Evolutionary conservation across 805 yeast genomes (phyloP).

Genomic region (Yarrowia porcina): DNA sequence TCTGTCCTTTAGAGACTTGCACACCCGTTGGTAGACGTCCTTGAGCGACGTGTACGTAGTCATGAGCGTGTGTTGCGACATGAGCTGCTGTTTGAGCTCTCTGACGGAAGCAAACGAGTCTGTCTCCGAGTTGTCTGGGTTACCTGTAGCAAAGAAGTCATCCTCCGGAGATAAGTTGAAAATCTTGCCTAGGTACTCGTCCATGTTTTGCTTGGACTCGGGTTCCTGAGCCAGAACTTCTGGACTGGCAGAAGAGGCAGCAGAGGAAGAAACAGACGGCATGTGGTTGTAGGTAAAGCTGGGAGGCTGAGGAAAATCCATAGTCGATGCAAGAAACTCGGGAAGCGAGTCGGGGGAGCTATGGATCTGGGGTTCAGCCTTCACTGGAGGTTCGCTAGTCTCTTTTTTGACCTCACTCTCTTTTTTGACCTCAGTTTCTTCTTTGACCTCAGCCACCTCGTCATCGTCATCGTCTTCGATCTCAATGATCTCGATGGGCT

Average conservation of each 20-base stretch:
- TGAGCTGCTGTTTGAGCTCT: slow-evolving; percentile 31
- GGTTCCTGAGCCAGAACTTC: not conserved
- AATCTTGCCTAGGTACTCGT: slow-evolving; percentile 9
- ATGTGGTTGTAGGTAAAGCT: not conserved
- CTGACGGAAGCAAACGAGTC: slow-evolving; percentile 19
- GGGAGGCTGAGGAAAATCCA: not conserved
- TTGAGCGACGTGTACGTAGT: slow-evolving; percentile 35
- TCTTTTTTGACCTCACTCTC: too few species aligned
- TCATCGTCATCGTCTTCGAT: slow-evolving; percentile 5
- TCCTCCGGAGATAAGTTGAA: slow-evolving; percentile 16
- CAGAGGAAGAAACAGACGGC: not conserved
- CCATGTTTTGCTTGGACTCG: slow-evolving; percentile 13
- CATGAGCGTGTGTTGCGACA: slow-evolving; percentile 32
- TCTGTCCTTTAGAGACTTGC: slow-evolving; percentile 27
- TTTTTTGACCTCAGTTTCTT: too few species aligned
- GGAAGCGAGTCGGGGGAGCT: not conserved
- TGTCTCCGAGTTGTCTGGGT: not conserved
- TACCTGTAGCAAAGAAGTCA: not conserved
- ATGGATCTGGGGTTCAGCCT: not conserved
- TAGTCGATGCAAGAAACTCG: slow-evolving; percentile 16
- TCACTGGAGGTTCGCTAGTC: too few species aligned
- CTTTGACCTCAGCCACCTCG: not conserved
- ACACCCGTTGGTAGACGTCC: slow-evolving; percentile 34
- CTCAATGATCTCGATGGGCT: slow-evolving; percentile 1
- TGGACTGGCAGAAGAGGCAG: not conserved